Base-by-base conservation (phyloP, 768 basidiomycete genomes). In the Mrakia gelida region DNA sequence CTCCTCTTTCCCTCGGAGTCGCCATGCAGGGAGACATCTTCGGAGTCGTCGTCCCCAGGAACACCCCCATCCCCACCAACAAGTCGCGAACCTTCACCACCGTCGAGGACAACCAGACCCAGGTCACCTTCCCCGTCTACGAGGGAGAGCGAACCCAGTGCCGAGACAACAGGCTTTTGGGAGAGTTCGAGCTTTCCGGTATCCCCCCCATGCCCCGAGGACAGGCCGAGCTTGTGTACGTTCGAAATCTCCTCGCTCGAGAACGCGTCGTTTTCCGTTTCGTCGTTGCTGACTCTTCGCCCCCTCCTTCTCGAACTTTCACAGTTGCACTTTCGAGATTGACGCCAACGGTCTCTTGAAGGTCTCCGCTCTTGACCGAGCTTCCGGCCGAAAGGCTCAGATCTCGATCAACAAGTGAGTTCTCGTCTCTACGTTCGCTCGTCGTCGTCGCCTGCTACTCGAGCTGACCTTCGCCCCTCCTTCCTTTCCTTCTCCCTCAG, bases 11-110 rank as follows among this genome's bases (percentile, higher is more conserved):
- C 80, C 92, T 99, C 83, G 96, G 96, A 91, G 97, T 99, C 81
- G 97, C 97, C 86, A 99, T 99, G 97, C 97, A 99, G 86, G 97
- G 97, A 84, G 97, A 99, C 85, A 93, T 99, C 85, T 99, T 99
- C 86, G 97, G 97, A 88, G 92, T 98, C 80, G 97, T 99, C 83
- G 95, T 99, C 82, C 96, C 96, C 84, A 92, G 97, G 82, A 99
- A 99, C 89, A 98, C 97, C 81, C 94, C 96, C 82, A 98, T 99
- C 86, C 97, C 97, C 77, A 95, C 96, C 85, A 98, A 95, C 91
- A 99, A 98, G 88, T 95, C 94, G 56, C 89, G 97, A 84, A 93
- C 92, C 72, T 99, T 99, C 89, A 99, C 97, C 82, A 99, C 97
- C 75, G 97, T 99, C 80, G 97, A 99, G 90, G 97, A 99, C 89